These are phyloP conservation scores for Xylogone sp. DNA, from an alignment of 2,329 filamentous ascomycete genomes.

Conservation along the genomic window DNA sequence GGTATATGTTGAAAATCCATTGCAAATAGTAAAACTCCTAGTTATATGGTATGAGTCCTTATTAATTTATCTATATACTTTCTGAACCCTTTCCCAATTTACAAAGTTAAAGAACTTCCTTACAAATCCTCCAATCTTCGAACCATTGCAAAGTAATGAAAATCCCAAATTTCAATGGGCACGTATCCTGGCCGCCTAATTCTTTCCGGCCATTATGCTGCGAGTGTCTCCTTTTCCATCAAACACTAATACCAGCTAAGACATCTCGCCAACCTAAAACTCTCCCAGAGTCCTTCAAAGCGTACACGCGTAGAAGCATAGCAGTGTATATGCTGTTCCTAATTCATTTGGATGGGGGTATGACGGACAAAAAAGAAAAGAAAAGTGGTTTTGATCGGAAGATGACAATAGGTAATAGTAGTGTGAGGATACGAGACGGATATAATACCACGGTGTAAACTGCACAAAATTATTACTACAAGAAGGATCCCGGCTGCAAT, in stretches of 20 bases:
- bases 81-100: too few species aligned
- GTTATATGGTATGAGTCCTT: too few species aligned
- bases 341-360: background rate
- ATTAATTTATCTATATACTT: too few species aligned
- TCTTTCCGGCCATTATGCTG: background rate
- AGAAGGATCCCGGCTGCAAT: background rate
- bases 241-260: background rate
- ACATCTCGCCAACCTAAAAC: background rate
- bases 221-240: background rate
- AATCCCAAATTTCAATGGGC: too few species aligned
- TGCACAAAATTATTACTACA: background rate
- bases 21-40: too few species aligned
- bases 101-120: too few species aligned
- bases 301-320: background rate
- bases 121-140: too few species aligned
- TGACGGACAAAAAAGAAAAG: background rate
- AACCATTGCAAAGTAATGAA: too few species aligned
- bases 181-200: too few species aligned
- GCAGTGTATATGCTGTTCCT: background rate
- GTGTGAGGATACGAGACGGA: too few species aligned
- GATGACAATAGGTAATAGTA: background rate
- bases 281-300: background rate
- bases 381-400: background rate
- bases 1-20: too few species aligned
- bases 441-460: background rate